A percentile compares a stretch with the other conserved stretches of the same genome.
These are phyloP conservation scores for Botrytis pseudocinerea DNA, from an alignment of 2,329 filamentous ascomycete species.

Conservation along the genomic window DNA sequence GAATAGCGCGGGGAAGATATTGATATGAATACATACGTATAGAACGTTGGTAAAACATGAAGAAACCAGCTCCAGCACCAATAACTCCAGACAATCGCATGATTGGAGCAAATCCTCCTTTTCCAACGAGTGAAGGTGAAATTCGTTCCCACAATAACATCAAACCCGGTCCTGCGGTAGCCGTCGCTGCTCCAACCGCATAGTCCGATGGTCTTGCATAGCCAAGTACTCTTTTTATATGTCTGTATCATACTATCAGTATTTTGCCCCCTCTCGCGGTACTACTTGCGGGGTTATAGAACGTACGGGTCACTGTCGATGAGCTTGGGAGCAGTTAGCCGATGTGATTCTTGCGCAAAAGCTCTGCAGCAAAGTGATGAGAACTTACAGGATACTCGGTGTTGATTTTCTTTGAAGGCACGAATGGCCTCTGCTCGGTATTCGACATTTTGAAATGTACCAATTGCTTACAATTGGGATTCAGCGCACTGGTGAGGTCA, in stretches of 20 bases:
- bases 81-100: conserved; percentile 78
- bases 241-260: conserved; percentile 54
- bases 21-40: conserved; percentile 59
- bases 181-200: conserved; percentile 64
- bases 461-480: conserved; percentile 35
- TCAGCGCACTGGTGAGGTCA: conserved; percentile 17
- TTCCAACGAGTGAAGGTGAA: conserved; percentile 80
- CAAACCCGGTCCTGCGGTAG: conserved; percentile 69
- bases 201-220: conserved; percentile 91
- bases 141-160: conserved; percentile 81
- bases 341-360: conserved; percentile 3
- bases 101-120: conserved; percentile 76
- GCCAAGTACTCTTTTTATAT: conserved; percentile 83
- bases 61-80: conserved; percentile 74
- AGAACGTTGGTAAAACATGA: conserved; percentile 83
- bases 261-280: background rate
- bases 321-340: conserved; percentile 63
- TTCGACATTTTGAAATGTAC: conserved; percentile 42
- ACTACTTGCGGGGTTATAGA: conserved; percentile 20
- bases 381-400: conserved; percentile 82
- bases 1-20: conserved; percentile 34
- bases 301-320: conserved; percentile 98
- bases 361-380: conserved; percentile 16
- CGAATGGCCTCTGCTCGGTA: conserved; percentile 49
- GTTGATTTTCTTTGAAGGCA: conserved; percentile 76